Percentiles rank a stretch among this genome's conserved stretches.
These are phyloP conservation scores for Rhizophagus clarus DNA, from an alignment of 192 early-diverging fungal species.

Conservation along the genomic window DNA sequence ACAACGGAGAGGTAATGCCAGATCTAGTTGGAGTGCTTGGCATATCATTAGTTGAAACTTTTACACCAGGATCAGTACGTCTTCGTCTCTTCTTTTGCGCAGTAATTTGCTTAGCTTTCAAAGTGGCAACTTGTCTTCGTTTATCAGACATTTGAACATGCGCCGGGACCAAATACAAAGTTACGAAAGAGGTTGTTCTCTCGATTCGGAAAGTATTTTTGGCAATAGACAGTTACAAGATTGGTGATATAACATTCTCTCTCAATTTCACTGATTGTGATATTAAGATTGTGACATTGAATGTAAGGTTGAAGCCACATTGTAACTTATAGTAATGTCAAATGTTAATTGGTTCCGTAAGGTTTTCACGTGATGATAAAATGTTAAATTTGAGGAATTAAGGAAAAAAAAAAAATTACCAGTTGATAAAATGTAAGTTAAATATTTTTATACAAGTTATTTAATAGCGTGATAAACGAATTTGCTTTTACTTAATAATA, in stretches of 20 bases:
- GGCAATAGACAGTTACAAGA: not conserved
- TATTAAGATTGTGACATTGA: not conserved
- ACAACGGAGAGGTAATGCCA: not conserved
- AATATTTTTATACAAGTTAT: not conserved
- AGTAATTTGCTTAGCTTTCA: conserved; percentile 27
- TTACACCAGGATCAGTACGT: conserved; percentile 11
- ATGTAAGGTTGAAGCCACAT: too few relatives aligned
- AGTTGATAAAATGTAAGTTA: not conserved
- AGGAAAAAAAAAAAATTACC: too few relatives aligned
- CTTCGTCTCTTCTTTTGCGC: conserved; percentile 32
- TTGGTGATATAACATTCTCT: not conserved
- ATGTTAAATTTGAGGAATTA: too few relatives aligned
- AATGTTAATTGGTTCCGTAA: too few relatives aligned
- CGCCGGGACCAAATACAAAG: conserved; percentile 20
- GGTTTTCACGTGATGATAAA: too few relatives aligned
- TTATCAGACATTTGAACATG: conserved; percentile 30
- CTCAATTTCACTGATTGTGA: not conserved
- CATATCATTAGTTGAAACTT: not conserved
- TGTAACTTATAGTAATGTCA: too few relatives aligned
- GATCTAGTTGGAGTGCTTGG: not conserved
- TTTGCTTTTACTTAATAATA: not conserved
- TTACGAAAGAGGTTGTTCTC: conserved; percentile 36
- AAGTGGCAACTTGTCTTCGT: conserved; percentile 20
- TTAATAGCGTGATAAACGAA: not conserved
- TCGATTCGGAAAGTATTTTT: not conserved